Percentiles rank a stretch among this genome's conserved stretches.
Evolutionary conservation across 2,329 filamentous ascomycete genomes (phyloP).

Genomic region (Colletotrichum sp.): DNA sequence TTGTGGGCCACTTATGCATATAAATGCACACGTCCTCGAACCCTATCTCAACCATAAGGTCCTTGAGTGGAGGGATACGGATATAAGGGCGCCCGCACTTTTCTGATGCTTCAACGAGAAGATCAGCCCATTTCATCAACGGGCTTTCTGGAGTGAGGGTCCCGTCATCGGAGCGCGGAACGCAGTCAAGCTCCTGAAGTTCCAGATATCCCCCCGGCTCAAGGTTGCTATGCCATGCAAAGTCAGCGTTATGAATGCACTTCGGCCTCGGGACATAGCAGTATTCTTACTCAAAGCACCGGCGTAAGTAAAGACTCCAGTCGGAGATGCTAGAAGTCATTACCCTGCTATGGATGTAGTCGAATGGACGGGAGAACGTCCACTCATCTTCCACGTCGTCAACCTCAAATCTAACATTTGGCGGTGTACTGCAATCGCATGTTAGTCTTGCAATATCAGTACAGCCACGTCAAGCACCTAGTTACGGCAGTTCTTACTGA

Average conservation of each 20-base stretch:
- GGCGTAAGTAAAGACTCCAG: slow-evolving; percentile 30
- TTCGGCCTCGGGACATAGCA: not conserved
- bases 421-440: too few relatives aligned
- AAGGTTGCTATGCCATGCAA: slow-evolving; percentile 27
- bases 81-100: not conserved
- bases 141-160: slow-evolving; percentile 35
- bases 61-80: not conserved
- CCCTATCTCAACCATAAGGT: slow-evolving; percentile 14
- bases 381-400: slow-evolving; percentile 40
- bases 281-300: not conserved
- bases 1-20: slow-evolving; percentile 36
- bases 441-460: too few relatives aligned
- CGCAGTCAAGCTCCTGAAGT: slow-evolving; percentile 21
- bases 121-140: slow-evolving; percentile 30
- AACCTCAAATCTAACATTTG: slow-evolving; percentile 44
- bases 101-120: slow-evolving; percentile 33
- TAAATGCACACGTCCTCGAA: slow-evolving; percentile 35
- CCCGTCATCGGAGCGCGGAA: not conserved
- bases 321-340: slow-evolving; percentile 40
- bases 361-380: slow-evolving; percentile 34
- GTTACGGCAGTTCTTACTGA: slow-evolving; percentile 20
- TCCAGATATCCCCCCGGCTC: slow-evolving; percentile 48
- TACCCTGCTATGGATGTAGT: slow-evolving; percentile 37
- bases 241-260: too few relatives aligned
- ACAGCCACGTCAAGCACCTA: too few relatives aligned